Conservation (phyloP, 2,329 filamentous ascomycete species). For the Hymenoscyphus scutula region DNA sequence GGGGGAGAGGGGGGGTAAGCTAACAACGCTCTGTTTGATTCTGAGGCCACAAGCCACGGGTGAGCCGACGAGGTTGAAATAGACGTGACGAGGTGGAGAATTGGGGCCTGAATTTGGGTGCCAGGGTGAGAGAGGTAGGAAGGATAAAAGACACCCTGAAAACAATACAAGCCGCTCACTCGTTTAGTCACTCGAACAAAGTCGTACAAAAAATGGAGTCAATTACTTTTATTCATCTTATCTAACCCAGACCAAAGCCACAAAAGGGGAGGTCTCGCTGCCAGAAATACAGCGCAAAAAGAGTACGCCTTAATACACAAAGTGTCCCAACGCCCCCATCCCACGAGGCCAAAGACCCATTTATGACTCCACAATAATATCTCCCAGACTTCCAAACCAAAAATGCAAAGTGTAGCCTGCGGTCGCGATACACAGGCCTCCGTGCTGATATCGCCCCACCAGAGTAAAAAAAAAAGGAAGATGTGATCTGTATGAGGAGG, state of each 20-base stretch:
- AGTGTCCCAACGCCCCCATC: background rate
- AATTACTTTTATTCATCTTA: constrained; percentile 4
- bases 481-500: background rate
- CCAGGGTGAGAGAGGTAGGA: no score
- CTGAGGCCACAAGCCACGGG: no score
- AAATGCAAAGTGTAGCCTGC: background rate
- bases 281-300: background rate
- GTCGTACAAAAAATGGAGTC: background rate
- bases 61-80: no score
- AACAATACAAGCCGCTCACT: background rate
- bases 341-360: background rate
- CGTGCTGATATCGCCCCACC: background rate
- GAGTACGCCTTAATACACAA: constrained; percentile 1
- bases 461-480: background rate
- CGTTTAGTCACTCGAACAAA: background rate
- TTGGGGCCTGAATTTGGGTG: no score
- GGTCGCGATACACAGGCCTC: background rate
- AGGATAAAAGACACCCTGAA: no score
- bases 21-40: no score
- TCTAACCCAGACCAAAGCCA: background rate
- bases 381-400: background rate
- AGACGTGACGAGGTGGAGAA: no score
- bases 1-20: no score
- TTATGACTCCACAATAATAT: background rate
- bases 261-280: background rate